Percentiles rank a stretch among this genome's conserved stretches.
Conservation (phyloP, 2,329 filamentous ascomycete species). For the Colletotrichum orbiculare region DNA sequence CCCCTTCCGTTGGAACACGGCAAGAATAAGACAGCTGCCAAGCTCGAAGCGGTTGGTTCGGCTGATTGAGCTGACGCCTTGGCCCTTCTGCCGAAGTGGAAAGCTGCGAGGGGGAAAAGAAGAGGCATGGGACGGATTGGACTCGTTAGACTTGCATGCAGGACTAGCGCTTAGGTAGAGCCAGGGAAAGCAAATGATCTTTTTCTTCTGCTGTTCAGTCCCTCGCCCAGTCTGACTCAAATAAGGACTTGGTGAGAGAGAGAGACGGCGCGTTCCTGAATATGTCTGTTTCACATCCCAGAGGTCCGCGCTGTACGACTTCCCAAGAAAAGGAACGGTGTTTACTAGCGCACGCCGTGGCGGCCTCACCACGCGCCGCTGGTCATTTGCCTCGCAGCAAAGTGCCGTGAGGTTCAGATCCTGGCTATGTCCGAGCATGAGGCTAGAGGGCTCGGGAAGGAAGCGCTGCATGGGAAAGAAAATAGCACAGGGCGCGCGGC, state of each 20-base stretch:
- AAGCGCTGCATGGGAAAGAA: background rate
- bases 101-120: slow-evolving; percentile 7
- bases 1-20: background rate
- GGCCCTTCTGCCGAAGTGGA: slow-evolving; percentile 1
- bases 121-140: background rate
- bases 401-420: slow-evolving; percentile 18
- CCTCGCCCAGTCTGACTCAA: slow-evolving; percentile 10
- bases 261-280: slow-evolving; percentile 20
- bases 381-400: slow-evolving; percentile 19
- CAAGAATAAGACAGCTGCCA: slow-evolving; percentile 11
- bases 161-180: slow-evolving; percentile 1
- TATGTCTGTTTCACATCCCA: slow-evolving; percentile 4
- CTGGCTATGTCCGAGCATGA: slow-evolving; percentile 19
- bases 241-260: background rate
- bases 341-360: slow-evolving; percentile 24
- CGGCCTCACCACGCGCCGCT: slow-evolving; percentile 28
- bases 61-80: background rate
- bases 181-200: slow-evolving; percentile 4
- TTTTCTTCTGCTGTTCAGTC: background rate
- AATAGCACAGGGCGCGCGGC: slow-evolving; percentile 23
- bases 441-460: background rate
- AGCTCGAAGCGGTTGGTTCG: slow-evolving; percentile 3
- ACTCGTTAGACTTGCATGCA: slow-evolving; percentile 21
- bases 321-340: slow-evolving; percentile 22
- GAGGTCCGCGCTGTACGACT: slow-evolving; percentile 1